A percentile compares a stretch with the other conserved stretches of the same genome.
Conservation (phyloP, 1,284 basidiomycete species). For the Ganoderma leucocontextum region DNA sequence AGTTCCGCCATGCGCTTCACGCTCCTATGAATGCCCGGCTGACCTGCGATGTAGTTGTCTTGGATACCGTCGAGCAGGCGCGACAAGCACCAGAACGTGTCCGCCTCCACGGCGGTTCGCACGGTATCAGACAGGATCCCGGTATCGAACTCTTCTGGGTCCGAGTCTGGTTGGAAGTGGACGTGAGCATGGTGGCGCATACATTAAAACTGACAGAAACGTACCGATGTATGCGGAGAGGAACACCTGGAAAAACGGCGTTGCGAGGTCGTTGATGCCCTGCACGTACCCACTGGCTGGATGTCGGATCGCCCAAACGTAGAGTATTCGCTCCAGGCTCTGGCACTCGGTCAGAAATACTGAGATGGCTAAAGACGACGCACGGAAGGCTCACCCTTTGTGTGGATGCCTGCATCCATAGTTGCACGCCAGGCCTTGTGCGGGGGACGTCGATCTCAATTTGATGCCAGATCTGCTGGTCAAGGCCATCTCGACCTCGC, state of each 20-base stretch:
- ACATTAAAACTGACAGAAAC: slow-evolving; percentile 34
- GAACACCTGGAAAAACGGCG: slow-evolving; percentile 95
- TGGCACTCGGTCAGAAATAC: slow-evolving; percentile 44
- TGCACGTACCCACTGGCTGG: slow-evolving; percentile 97
- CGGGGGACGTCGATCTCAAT: slow-evolving; percentile 97
- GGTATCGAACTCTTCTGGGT: slow-evolving; percentile 89
- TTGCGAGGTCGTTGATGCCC: slow-evolving; percentile 96
- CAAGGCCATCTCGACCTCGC: slow-evolving; percentile 81
- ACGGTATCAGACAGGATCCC: slow-evolving; percentile 73
- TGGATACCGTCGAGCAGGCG: slow-evolving; percentile 95
- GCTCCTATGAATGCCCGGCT: slow-evolving; percentile 93
- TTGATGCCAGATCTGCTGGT: slow-evolving; percentile 98
- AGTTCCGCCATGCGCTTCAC: slow-evolving; percentile 93
- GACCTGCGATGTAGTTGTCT: slow-evolving; percentile 95
- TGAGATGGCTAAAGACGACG: not conserved
- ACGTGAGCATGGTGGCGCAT: slow-evolving; percentile 13
- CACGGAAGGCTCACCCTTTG: slow-evolving; percentile 70
- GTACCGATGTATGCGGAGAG: slow-evolving; percentile 89
- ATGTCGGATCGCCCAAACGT: slow-evolving; percentile 98
- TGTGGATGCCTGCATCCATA: slow-evolving; percentile 91
- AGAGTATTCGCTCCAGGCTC: slow-evolving; percentile 92
- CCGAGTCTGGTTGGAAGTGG: slow-evolving; percentile 63
- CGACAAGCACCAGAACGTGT: slow-evolving; percentile 96
- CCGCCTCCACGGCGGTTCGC: slow-evolving; percentile 89
- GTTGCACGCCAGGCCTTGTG: slow-evolving; percentile 87